Base-by-base conservation (phyloP, 306 rosid genomes). In the Vigna hirtella region DNA sequence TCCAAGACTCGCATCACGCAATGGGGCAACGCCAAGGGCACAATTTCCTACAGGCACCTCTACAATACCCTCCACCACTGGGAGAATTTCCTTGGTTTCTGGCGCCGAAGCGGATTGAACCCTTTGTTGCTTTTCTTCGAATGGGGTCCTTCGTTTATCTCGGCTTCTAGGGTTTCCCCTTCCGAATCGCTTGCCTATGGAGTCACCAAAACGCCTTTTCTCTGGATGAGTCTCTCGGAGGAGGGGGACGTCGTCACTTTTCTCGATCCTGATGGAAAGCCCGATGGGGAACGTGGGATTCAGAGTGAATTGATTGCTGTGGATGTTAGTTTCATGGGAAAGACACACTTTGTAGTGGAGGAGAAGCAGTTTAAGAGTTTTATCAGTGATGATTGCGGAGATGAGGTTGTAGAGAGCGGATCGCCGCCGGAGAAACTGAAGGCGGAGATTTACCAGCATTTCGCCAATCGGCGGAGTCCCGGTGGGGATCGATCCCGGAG, bases 391-490 rank as follows among this genome's bases (percentile, higher is more conserved):
- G 90, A 88, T 17, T 81, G 81, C 59, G 83, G 80, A 34, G 84
- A 26, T 4, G 97, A 86, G 52, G 92, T 47, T 79, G 11, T 70
- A 17, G 97, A 80, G 28, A 72, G 83, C 70, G 98, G 96, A 50
- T 91, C 91, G 3, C 89, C 96, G 9, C 95, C 93, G 32, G 91
- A 91, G 85, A 81, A 59, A 28, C 2, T 62, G 6, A 62, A 92
- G 97, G 81, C 90, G 36, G 98, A 93, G 73, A 86, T 95, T 76
- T 95, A 95, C 83, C 98, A 93, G 85, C 85, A 82, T 80, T 87
- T 95, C 28, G 99, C 99, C n/a, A 95, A 95, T 81, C 76, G 87
- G 78, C 89, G 88, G 28, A 93, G 96, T 59, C 99, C 99, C 0
- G 90, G 87, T 3, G 85, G 90, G 3, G 97, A 93, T 16, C 86